Evolutionary conservation across 192 early-diverging fungal species (phyloP).

Genomic region (Gaertneriomyces sp.): DNA sequence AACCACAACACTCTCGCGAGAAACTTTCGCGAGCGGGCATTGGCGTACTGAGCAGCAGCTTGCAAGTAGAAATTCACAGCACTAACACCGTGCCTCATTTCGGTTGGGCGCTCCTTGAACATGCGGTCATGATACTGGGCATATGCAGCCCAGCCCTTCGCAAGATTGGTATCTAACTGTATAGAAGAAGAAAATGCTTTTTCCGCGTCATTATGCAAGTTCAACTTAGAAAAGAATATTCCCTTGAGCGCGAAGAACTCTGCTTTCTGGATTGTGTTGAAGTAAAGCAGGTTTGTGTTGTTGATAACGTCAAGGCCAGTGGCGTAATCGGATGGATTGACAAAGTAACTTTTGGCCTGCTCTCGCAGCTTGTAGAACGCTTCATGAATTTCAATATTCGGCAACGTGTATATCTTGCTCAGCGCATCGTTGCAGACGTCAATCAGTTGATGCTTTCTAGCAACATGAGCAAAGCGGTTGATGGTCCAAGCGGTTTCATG

Average conservation of each 20-base stretch:
- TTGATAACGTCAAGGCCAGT: constrained; percentile 96
- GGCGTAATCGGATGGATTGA: constrained; percentile 80
- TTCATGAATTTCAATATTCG: constrained; percentile 99
- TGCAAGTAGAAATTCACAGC: constrained; percentile 96
- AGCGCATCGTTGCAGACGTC: constrained; percentile 86
- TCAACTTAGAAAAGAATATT: constrained; percentile 86
- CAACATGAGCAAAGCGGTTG: constrained; percentile 97
- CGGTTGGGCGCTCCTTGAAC: constrained; percentile 79
- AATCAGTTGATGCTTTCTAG: constrained; percentile 88
- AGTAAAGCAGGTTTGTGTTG: constrained; percentile 98
- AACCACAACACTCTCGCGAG: constrained; percentile 92
- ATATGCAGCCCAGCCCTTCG: constrained; percentile 96
- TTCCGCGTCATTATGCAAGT: constrained; percentile 80
- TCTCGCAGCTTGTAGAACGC: constrained; percentile 93
- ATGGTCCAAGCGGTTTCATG: constrained; percentile 99
- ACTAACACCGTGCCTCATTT: constrained; percentile 77
- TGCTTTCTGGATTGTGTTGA: constrained; percentile 84
- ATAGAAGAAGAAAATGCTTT: constrained; percentile 86
- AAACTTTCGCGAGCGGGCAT: constrained; percentile 81
- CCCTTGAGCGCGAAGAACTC: constrained; percentile 98
- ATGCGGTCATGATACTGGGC: constrained; percentile 91
- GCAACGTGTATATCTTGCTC: constrained; percentile 96
- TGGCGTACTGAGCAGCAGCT: constrained; percentile 85
- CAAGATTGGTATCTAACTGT: constrained; percentile 80
- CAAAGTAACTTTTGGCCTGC: constrained; percentile 97